Evolutionary conservation across 2,329 filamentous ascomycete genomes (phyloP).

Genomic region (Microdochium trichocladiopsis): DNA sequence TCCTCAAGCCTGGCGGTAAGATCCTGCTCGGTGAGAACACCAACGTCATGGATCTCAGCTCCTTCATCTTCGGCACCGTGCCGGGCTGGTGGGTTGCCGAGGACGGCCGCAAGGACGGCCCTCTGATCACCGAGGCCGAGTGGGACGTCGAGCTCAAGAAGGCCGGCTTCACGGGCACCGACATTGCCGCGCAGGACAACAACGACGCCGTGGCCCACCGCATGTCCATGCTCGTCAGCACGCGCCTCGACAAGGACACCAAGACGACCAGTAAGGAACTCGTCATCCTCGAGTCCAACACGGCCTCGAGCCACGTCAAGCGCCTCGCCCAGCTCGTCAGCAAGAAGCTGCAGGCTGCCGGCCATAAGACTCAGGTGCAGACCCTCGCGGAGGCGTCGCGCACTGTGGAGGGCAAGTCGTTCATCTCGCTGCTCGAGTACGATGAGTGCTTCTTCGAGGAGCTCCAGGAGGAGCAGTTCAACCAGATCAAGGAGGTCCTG

Average conservation of each 20-base stretch:
- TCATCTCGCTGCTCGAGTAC: neutral
- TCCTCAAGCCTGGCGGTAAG: slow-evolving; percentile 6
- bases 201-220: neutral
- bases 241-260: neutral
- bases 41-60: neutral
- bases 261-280: neutral
- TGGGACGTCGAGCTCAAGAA: slow-evolving; percentile 1
- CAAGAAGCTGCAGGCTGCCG: neutral
- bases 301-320: neutral
- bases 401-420: neutral
- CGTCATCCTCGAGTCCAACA: neutral
- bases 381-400: neutral
- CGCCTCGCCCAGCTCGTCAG: neutral
- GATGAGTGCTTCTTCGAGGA: slow-evolving; percentile 1
- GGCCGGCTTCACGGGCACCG: neutral
- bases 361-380: neutral
- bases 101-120: neutral
- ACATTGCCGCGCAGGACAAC: neutral
- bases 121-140: neutral
- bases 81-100: slow-evolving; percentile 1
- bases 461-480: neutral
- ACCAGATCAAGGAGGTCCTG: neutral
- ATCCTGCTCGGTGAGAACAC: slow-evolving; percentile 4
- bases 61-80: slow-evolving; percentile 1
- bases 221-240: neutral